phyloP scores from a whole-genome alignment of 2,329 filamentous ascomycete genomes.

The Fusarium sp. region DNA sequence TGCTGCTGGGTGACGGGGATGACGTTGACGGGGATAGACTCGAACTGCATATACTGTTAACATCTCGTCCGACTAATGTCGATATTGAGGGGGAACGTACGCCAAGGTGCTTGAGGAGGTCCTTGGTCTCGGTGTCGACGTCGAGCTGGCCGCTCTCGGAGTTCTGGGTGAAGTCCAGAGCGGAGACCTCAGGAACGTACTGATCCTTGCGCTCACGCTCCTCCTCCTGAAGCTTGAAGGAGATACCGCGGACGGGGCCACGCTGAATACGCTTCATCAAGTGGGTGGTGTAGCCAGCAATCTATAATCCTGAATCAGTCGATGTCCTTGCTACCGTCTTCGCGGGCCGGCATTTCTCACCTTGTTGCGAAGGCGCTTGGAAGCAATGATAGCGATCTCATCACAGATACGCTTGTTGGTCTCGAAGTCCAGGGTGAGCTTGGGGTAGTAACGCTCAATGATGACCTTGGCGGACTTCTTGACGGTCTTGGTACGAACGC shows the following conservation, averaged over 20 bases:
- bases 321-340: conserved; percentile 1
- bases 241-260: conserved; percentile 98
- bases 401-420: conserved; percentile 99
- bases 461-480: conserved; percentile 96
- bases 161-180: conserved; percentile 97
- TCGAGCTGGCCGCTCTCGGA: conserved; percentile 93
- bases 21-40: conserved; percentile 97
- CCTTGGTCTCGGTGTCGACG: conserved; percentile 97
- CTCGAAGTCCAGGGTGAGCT: conserved; percentile 99
- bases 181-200: conserved; percentile 99
- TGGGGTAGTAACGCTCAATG: conserved; percentile 98
- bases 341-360: conserved; percentile 60
- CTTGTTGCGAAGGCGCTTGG: conserved; percentile 99
- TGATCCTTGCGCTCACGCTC: conserved; percentile 99
- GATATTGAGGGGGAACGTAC: conserved; percentile 70
- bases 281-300: conserved; percentile 98
- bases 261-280: conserved; percentile 99
- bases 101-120: conserved; percentile 97
- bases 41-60: conserved; percentile 75
- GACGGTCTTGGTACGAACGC: conserved; percentile 77
- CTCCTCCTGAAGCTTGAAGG: conserved; percentile 99
- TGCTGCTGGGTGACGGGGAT: conserved; percentile 91
- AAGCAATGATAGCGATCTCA: conserved; percentile 99
- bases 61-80: neutral
- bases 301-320: conserved; percentile 64